A percentile compares a stretch with the other conserved stretches of the same genome.
These are phyloP conservation scores for Aspergillus alliaceus DNA, from an alignment of 2,329 filamentous ascomycete genomes.

Conservation along the genomic window DNA sequence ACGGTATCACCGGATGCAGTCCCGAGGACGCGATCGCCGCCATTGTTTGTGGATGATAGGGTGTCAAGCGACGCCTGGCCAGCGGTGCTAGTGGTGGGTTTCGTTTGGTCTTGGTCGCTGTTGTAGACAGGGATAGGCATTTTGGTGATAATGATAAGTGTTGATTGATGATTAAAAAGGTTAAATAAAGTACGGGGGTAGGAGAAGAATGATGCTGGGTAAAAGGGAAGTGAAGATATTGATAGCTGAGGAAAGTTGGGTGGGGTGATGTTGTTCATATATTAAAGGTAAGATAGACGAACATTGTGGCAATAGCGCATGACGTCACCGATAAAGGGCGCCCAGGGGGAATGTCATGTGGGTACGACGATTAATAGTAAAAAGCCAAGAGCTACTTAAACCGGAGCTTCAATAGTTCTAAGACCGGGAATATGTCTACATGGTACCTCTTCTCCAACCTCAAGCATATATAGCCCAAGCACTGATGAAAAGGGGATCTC, in stretches of 20 bases:
- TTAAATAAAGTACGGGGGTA: neutral
- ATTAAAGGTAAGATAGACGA: too few relatives aligned
- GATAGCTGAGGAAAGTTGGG: neutral
- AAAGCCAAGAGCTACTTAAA: too few relatives aligned
- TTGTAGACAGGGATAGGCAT: constrained; percentile 17
- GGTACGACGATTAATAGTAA: too few relatives aligned
- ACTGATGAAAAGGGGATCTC: constrained; percentile 33
- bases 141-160: neutral
- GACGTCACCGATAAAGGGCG: neutral
- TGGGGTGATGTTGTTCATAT: too few relatives aligned
- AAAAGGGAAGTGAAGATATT: neutral
- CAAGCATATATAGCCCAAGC: constrained; percentile 28
- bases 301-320: neutral
- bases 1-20: constrained; percentile 17
- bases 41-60: constrained; percentile 8
- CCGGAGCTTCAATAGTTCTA: too few relatives aligned
- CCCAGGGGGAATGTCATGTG: too few relatives aligned
- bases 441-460: constrained; percentile 40
- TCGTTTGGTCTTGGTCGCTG: neutral
- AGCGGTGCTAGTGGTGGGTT: constrained; percentile 15
- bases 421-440: too few relatives aligned
- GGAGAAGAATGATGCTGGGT: neutral
- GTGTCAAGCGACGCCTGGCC: constrained; percentile 17
- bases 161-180: neutral
- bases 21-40: constrained; percentile 15